Conservation (phyloP, 2,329 filamentous ascomycete species). For the Harringtonia aguacate region DNA sequence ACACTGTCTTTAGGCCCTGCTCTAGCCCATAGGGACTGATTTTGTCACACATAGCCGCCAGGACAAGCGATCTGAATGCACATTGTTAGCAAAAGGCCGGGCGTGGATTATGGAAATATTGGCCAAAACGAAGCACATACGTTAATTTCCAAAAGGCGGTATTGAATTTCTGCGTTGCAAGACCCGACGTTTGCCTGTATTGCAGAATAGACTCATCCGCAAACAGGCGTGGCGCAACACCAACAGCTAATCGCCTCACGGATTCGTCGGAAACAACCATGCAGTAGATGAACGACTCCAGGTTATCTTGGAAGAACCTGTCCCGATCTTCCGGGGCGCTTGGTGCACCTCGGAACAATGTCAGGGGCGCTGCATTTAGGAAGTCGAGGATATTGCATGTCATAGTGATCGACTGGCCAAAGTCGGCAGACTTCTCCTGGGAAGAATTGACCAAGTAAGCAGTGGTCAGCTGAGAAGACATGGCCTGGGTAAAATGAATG, state of each 20-base stretch:
- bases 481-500: constrained; percentile 18
- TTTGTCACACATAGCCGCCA: constrained; percentile 39
- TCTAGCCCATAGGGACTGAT: constrained; percentile 31
- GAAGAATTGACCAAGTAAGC: constrained; percentile 27
- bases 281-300: constrained; percentile 42
- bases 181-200: constrained; percentile 23
- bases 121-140: constrained; percentile 20
- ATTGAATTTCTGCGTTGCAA: constrained; percentile 27
- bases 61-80: constrained; percentile 26
- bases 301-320: constrained; percentile 31
- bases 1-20: constrained; percentile 34
- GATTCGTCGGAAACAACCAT: constrained; percentile 40
- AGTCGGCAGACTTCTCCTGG: constrained; percentile 28
- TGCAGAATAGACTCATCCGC: constrained; percentile 23
- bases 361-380: constrained; percentile 41
- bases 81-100: background rate
- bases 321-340: constrained; percentile 22
- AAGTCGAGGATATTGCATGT: constrained; percentile 46
- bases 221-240: constrained; percentile 38
- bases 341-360: constrained; percentile 32
- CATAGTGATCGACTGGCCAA: constrained; percentile 28
- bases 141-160: constrained; percentile 42
- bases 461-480: constrained; percentile 26
- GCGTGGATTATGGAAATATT: background rate
- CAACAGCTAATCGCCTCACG: constrained; percentile 35